Base-by-base conservation (phyloP, 805 yeast genomes). In the Teunomyces kruisii region DNA sequence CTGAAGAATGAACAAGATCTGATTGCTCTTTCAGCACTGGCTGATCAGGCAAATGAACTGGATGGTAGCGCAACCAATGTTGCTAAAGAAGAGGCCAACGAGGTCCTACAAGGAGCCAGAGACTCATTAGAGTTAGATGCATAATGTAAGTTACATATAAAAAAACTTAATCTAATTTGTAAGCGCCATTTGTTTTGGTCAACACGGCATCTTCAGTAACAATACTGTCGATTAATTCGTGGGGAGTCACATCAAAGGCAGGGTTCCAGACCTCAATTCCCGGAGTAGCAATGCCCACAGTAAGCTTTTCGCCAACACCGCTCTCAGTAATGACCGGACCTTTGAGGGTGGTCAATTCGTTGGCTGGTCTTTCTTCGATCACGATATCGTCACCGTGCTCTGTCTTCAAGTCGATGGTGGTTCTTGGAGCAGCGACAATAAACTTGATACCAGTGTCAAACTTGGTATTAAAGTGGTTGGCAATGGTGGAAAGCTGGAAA, bases 241-340 rank as follows among this genome's bases (percentile, higher is more conserved):
- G 83, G 0, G 96, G 96, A 3, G 98, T 89, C 12, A 94, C 89
- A 59, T 92, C 99, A 58, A 92, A 92, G 0, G 97, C 86, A 0
- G 99, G 99, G 58, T 94, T 94, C 97, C 97, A 92, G 1, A 90
- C 96, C 4, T 75, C 69, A 27, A 91, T 84, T 0, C 85, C 86
- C 1, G 86, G 86, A 3, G 98, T 94, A 1, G 97, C 96, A 46
- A 86, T 78, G 32, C 87, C 86, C 10, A 90, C 86, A 14, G 81
- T 81, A 1, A 76, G 26, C 47, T 71, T 58, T 36, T 65, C 61
- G 45, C 74, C 69, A 45, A 65, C 48, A 40, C 68, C 53, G 43
- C 58, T 39, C 62, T 31, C 67, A 39, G 52, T 49, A 32, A 61
- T 55, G 13, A 49, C 51, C 6, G 69, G 72, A 22, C 98, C 98